Evolutionary conservation across 164 flowering plant genomes (phyloP).

Genomic region (Annona cherimola): DNA sequence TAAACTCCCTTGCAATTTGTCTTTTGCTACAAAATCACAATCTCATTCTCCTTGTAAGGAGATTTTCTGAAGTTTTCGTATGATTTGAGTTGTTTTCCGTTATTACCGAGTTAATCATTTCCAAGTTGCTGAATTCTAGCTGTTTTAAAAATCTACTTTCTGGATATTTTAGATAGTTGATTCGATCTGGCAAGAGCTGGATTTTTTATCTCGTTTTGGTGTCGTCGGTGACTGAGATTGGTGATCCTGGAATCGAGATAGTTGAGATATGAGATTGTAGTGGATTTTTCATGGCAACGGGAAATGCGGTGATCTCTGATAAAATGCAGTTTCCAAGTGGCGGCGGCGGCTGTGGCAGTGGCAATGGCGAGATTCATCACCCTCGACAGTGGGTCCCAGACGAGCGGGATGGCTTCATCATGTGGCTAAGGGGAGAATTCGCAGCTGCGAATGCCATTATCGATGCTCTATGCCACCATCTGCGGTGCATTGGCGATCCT

Average conservation of each 20-base stretch:
- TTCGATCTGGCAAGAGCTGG: not conserved
- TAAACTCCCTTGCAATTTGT: not conserved
- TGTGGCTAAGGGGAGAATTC: slow-evolving; percentile 77
- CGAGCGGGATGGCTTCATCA: slow-evolving; percentile 72
- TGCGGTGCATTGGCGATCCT: slow-evolving; percentile 48
- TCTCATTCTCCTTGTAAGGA: not conserved
- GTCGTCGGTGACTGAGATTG: not conserved
- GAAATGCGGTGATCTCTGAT: slow-evolving; percentile 48
- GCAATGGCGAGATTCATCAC: slow-evolving; percentile 32
- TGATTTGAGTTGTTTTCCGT: not conserved
- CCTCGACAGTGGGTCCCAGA: slow-evolving; percentile 55
- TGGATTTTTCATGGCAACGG: slow-evolving; percentile 50
- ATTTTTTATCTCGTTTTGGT: not conserved
- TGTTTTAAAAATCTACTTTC: not conserved
- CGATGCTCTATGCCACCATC: slow-evolving; percentile 65
- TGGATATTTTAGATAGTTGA: not conserved
- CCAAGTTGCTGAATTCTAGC: not conserved
- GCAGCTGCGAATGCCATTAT: slow-evolving; percentile 91
- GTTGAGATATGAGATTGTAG: not conserved
- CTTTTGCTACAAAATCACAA: not conserved
- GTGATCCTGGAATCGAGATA: not conserved
- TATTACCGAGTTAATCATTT: not conserved
- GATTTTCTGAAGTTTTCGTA: not conserved
- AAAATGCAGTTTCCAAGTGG: slow-evolving; percentile 50
- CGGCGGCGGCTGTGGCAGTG: slow-evolving; percentile 26